Evolutionary conservation across 108 stramenopile genomes (phyloP), one percentile per base, ranked within the genome.

Genomic region (Ochromonas danica): DNA sequence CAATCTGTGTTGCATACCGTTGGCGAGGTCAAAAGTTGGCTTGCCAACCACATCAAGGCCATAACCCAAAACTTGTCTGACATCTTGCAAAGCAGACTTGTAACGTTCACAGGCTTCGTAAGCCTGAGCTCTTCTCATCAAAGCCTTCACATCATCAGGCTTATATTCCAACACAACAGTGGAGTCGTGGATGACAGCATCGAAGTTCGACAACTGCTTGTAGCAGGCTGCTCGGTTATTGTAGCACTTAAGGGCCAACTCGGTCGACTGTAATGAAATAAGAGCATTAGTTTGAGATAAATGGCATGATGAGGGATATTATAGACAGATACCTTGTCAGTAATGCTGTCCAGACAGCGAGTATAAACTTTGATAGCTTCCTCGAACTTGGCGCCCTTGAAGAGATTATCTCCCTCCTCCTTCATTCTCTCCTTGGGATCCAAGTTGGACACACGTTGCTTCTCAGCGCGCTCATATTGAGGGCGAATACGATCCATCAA

Each of bases 141-240:
- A 86, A 1, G 98, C 94, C 93, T 99, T 99, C 70, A 96, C 91
- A 83, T 98, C 95, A 33, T 94, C 88, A 6, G 95, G 96, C 71
- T 97, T 93, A 0, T 91, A 88, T 81, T 99, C 98, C 45, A 99
- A 87, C 14, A 99, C 98, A 2, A 92, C 88, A 27, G 94, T 94
- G 65, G 94, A 97, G 86, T 98, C 97, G 31, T 86, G 85, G 71
- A 98, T 97, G 33, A 91, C 91, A 25, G 93, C 97, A 80, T 98
- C 96, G 80, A 97, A 98, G 89, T 98, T 96, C 80, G 92, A 93
- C 78, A 98, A 94, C 89, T 98, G 97, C 88, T 98, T 98, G 96
- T 95, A 94, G 88, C 97, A 98, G 39, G 97, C 97, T 25, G 96
- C 93, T 70, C 97, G 94, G 80, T 98, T 98, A 82, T 90, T 81